These are phyloP conservation scores for Trichoderma harzianum DNA, from an alignment of 2,329 filamentous ascomycete genomes.

Conservation along the genomic window DNA sequence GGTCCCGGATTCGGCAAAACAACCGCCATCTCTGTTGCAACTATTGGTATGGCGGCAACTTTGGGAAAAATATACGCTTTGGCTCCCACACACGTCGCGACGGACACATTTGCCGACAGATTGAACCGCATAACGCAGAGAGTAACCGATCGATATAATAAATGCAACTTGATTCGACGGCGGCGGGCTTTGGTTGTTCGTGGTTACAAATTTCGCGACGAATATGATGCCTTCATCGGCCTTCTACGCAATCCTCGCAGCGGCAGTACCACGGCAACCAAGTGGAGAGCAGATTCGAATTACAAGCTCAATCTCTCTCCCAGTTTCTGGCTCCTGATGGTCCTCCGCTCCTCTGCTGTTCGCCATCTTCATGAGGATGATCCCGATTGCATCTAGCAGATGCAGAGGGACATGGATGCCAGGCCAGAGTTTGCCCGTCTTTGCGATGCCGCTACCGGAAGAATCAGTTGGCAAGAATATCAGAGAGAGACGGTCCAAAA, in stretches of 20 bases:
- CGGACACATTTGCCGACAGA: too few relatives aligned
- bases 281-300: neutral
- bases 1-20: too few relatives aligned
- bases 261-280: neutral
- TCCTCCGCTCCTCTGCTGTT: neutral
- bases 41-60: too few relatives aligned
- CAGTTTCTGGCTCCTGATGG: neutral
- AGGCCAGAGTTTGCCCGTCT: neutral
- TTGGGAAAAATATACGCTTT: too few relatives aligned
- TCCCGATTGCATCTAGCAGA: neutral
- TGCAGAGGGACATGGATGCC: neutral
- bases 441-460: neutral
- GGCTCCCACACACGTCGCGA: too few relatives aligned
- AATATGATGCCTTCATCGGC: neutral
- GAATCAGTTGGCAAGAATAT: neutral
- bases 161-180: too few relatives aligned
- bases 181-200: neutral
- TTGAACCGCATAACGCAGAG: too few relatives aligned
- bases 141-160: too few relatives aligned
- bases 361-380: neutral
- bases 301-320: neutral
- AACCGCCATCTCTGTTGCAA: too few relatives aligned
- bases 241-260: neutral
- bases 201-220: neutral
- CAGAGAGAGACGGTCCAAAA: rapidly evolving